Base-by-base conservation (phyloP, 208 protist species). In the Wallacemonas collosoma region DNA sequence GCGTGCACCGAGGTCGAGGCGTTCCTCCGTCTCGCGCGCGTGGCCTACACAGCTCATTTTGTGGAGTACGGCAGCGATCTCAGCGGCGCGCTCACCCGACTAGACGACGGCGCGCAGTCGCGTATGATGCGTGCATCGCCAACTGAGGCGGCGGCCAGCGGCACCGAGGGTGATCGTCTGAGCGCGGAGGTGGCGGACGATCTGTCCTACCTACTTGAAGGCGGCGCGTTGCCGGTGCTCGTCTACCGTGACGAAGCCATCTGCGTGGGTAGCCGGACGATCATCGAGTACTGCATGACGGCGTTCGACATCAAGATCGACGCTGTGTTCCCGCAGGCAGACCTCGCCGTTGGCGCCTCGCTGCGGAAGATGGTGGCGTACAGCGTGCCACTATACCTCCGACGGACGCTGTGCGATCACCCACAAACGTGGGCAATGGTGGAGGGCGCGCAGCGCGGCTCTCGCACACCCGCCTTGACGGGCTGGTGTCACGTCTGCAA, bases 1-100 rank as follows among this genome's bases (percentile, higher is more conserved):
- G 55, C 75, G 36, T 89, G 86, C 75, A 81, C 76, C 7, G 71
- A 76, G 7, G 76, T 88, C 0, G 89, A 94, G 72, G 67, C 82
- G 9, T 88, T 84, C 65, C 71, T 90, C 43, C 85, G 86, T 11
- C 70, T 87, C 9, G 86, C 82, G 54, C 53, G 72, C 41, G 83
- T 94, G 15, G 80, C 85, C 26, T 89, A 91, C 76, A 75, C 67
- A 48, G 71, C 67, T 4, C 73, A 90, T 17, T 68, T 76, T 43
- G 79, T 82, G 7, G 51, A 63, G 40, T 36, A 77, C 54, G 40
- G 50, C 44, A 45, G 12, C 14, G 38, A 69, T 1, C 36, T 65
- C 53, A 1, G 54, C 73, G 26, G 47, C 67, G 40, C 61, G 0
- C n/a, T 65, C 7, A 17, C 5, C 56, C 45, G 36, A 51, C 6